Conservation (phyloP, 2,329 filamentous ascomycete genomes). For the Zelopaecilomyces penicillatus region DNA sequence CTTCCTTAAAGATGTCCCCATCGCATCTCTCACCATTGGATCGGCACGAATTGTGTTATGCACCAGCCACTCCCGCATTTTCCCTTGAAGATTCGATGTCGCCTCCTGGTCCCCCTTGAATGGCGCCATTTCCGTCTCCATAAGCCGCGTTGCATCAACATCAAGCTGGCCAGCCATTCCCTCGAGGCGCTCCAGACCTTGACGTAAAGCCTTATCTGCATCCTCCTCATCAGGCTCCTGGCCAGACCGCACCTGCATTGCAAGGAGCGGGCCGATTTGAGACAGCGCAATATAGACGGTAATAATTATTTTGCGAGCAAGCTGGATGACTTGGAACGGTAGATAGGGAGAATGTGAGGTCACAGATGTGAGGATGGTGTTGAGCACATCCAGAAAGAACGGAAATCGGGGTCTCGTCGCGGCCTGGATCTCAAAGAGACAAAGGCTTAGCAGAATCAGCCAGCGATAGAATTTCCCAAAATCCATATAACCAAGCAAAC, state of each 20-base stretch:
- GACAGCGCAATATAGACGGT: conserved; percentile 77
- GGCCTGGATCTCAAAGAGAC: conserved; percentile 48
- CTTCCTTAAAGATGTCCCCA: conserved; percentile 58
- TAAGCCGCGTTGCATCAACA: conserved; percentile 57
- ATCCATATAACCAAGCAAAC: conserved; percentile 58
- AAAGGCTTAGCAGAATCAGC: conserved; percentile 45
- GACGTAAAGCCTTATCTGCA: conserved; percentile 43
- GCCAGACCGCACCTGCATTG: conserved; percentile 27
- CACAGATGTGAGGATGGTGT: conserved; percentile 32
- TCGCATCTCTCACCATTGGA: conserved; percentile 72
- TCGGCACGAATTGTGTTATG: conserved; percentile 76
- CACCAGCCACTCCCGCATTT: conserved; percentile 79
- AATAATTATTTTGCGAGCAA: conserved; percentile 68
- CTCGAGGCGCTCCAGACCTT: conserved; percentile 62
- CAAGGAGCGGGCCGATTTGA: conserved; percentile 65
- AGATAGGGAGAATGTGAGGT: conserved; percentile 55
- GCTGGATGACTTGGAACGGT: conserved; percentile 73
- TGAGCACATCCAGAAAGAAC: conserved; percentile 34
- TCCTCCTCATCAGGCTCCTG: conserved; percentile 23
- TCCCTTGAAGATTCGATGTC: conserved; percentile 51
- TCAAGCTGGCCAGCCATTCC: conserved; percentile 51
- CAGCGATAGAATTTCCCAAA: conserved; percentile 60
- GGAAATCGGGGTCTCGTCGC: conserved; percentile 48
- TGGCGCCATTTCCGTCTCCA: conserved; percentile 73
- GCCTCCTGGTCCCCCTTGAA: conserved; percentile 64